These are phyloP conservation scores for Gossypium turneri DNA, from an alignment of 345 rosid species.

Conservation along the genomic window DNA sequence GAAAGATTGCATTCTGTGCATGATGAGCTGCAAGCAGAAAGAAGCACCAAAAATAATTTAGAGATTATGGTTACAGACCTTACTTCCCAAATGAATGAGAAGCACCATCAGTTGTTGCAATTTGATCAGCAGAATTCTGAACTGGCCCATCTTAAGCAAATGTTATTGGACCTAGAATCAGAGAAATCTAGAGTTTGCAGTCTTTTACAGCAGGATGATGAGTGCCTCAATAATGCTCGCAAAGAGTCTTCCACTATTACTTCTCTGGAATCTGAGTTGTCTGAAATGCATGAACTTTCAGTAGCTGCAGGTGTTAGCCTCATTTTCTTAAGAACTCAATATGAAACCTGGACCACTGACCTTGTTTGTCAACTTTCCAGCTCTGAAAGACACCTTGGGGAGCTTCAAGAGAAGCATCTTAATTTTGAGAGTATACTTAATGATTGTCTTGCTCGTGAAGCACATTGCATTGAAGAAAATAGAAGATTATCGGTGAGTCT, in stretches of 20 bases:
- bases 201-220: conserved; percentile 47
- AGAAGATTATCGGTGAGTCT: conserved; percentile 37
- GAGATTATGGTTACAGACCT: conserved; percentile 46
- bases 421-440: conserved; percentile 46
- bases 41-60: conserved; percentile 37
- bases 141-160: conserved; percentile 49
- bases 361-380: conserved; percentile 42
- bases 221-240: conserved; percentile 41
- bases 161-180: conserved; percentile 49
- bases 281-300: conserved; percentile 49
- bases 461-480: conserved; percentile 53
- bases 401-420: conserved; percentile 50
- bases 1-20: conserved; percentile 34
- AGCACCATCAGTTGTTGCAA: conserved; percentile 45
- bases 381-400: conserved; percentile 37
- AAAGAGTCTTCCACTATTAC: conserved; percentile 41
- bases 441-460: conserved; percentile 49
- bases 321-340: conserved; percentile 49
- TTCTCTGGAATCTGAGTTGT: conserved; percentile 55
- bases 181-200: conserved; percentile 47
- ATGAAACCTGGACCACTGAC: conserved; percentile 40
- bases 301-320: conserved; percentile 53
- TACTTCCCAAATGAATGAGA: conserved; percentile 48
- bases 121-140: conserved; percentile 54
- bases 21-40: conserved; percentile 48